phyloP scores from a whole-genome alignment of 768 basidiomycete species.

The Psilocybe cubensis region DNA sequence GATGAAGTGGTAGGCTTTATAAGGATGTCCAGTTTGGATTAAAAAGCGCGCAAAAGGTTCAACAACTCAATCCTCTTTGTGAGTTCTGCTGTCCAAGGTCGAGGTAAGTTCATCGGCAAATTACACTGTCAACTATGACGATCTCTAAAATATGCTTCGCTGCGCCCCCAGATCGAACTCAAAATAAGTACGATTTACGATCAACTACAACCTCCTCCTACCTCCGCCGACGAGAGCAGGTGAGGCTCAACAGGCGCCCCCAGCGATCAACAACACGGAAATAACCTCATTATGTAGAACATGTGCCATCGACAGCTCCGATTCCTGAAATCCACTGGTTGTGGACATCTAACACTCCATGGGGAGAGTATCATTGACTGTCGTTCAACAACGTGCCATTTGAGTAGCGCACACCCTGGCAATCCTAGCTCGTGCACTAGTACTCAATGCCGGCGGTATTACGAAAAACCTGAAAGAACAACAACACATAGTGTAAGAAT shows the following conservation, averaged over 20 bases:
- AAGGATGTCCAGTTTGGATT: constrained; percentile 23
- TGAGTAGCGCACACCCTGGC: constrained; percentile 50
- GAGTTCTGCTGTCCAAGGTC: constrained; percentile 5
- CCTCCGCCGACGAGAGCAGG: constrained; percentile 55
- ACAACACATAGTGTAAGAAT: constrained; percentile 43
- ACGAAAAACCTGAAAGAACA: constrained; percentile 59
- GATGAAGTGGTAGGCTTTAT: constrained; percentile 25
- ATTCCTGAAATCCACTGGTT: constrained; percentile 51
- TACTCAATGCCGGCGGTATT: constrained; percentile 61
- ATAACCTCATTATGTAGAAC: constrained; percentile 26
- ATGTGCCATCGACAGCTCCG: constrained; percentile 73
- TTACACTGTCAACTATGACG: constrained; percentile 16
- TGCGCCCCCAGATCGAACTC: constrained; percentile 36
- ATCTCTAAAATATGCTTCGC: constrained; percentile 33
- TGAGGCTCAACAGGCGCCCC: constrained; percentile 26
- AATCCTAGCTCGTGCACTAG: constrained; percentile 44
- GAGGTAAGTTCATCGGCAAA: constrained; percentile 18
- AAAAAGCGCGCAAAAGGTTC: constrained; percentile 8
- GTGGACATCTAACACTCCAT: constrained; percentile 57
- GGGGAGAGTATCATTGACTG: constrained; percentile 58
- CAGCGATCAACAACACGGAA: constrained; percentile 19
- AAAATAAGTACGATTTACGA: constrained; percentile 38
- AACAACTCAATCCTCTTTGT: constrained; percentile 7
- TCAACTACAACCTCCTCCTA: constrained; percentile 44
- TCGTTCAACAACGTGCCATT: constrained; percentile 39